Evolutionary conservation across 768 basidiomycete genomes (phyloP).

Genomic region (Termitomyces sp.): DNA sequence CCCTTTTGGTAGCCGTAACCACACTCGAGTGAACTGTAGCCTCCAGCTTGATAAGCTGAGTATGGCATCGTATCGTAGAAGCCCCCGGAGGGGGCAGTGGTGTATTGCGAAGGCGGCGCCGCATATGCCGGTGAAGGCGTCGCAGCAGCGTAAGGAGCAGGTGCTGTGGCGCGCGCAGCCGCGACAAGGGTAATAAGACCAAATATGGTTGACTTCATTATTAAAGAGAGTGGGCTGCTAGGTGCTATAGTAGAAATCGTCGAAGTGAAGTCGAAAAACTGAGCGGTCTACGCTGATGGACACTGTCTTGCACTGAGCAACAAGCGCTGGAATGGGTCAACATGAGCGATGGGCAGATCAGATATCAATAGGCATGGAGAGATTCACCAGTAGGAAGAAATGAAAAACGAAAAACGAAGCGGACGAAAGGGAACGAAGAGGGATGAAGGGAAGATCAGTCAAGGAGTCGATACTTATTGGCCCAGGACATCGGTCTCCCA

Average conservation of each 20-base stretch:
- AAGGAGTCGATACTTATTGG: conserved; percentile 16
- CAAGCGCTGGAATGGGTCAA: conserved; percentile 37
- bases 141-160: conserved; percentile 23
- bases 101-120: conserved; percentile 27
- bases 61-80: conserved; percentile 56
- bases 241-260: conserved; percentile 33
- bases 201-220: conserved; percentile 62
- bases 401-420: conserved; percentile 36
- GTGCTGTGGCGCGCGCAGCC: conserved; percentile 38
- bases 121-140: conserved; percentile 23
- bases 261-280: conserved; percentile 33
- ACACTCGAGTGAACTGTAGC: conserved; percentile 63
- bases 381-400: conserved; percentile 39
- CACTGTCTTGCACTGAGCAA: conserved; percentile 63
- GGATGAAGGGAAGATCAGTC: conserved; percentile 18
- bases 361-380: not conserved
- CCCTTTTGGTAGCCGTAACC: conserved; percentile 66
- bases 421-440: conserved; percentile 41
- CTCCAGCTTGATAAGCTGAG: conserved; percentile 54
- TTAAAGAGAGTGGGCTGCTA: conserved; percentile 44
- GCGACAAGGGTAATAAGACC: conserved; percentile 61
- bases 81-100: conserved; percentile 32
- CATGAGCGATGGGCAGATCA: not conserved
- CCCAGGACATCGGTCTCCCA: conserved; percentile 25
- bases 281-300: conserved; percentile 71